Evolutionary conservation across 495 filamentous ascomycete genomes (phyloP), one percentile per base, ranked within the genome.

Genomic region (Thermochaetoides thermophila): DNA sequence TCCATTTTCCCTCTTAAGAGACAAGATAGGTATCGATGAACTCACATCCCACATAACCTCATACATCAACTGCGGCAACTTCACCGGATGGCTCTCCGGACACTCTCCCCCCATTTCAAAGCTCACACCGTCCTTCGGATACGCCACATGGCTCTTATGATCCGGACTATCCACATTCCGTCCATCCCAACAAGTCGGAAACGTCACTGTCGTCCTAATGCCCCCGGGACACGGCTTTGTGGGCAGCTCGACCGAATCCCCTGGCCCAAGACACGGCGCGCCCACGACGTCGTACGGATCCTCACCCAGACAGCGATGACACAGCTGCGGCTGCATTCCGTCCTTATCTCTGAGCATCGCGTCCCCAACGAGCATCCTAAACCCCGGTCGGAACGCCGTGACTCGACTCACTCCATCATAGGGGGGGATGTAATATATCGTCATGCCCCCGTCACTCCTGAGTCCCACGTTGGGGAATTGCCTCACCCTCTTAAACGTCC

Each of bases 11-110:
- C 60, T 61, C 63, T 62, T 65, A 16, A 60, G 37, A 17, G 37
- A 44, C 38, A 53, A 50, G 42, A 60, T 48, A n/a, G n/a, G n/a
- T n/a, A n/a, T n/a, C n/a, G 52, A 62, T 59, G 46, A 63, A 66
- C 20, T 34, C 38, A 22, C 50, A 45, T 68, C 56, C 54, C 63
- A 63, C 55, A 68, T 63, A 27, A 53, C 42, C 44, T 67, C 63
- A 37, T 63, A 65, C 60, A 67, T 65, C 32, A 67, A 45, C 43
- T 67, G 63, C 11, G 63, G 61, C 2, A 67, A 37, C 32, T 41
- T 38, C 19, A 62, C 53, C 2, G 63, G 63, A 44, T 67, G 63
- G 7, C 52, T 61, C 4, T 49, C 48, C 2, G 65, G 65, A 40
- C 65, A 69, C 3, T 53, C 33, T 0, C 56, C 56, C 3, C 45